A percentile compares a stretch with the other conserved stretches of the same genome.
phyloP scores from a whole-genome alignment of 164 flowering plant genomes.

The Kalanchoe fedtschenkoi region DNA sequence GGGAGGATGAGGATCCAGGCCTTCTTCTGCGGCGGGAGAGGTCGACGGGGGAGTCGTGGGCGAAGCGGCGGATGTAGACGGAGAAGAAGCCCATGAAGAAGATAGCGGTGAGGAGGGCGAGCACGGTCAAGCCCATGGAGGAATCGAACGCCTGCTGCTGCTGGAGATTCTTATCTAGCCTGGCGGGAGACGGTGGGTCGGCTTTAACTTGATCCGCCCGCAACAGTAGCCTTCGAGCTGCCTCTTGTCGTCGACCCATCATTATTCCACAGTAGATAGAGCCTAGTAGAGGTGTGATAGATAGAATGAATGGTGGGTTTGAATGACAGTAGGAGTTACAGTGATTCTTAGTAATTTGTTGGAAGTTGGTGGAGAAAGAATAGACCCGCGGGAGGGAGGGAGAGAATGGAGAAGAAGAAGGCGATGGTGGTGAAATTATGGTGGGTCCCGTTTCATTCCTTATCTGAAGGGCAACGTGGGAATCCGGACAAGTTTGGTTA shows the following conservation, averaged over 20 bases:
- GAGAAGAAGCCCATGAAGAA: conserved; percentile 74
- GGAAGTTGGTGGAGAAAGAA: not conserved
- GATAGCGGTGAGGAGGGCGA: conserved; percentile 47
- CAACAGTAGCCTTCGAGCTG: not conserved
- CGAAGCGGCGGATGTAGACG: conserved; percentile 44
- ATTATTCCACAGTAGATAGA: not conserved
- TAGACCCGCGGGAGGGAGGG: not conserved
- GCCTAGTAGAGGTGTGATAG: too few species aligned
- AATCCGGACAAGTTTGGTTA: not conserved
- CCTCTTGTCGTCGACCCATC: not conserved
- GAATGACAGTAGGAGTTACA: too few species aligned
- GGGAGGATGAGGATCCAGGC: not conserved
- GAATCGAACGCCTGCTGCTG: conserved; percentile 22
- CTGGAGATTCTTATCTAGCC: not conserved
- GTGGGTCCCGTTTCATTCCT: not conserved
- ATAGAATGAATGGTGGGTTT: too few species aligned
- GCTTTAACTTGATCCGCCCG: not conserved
- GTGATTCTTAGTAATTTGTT: too few species aligned
- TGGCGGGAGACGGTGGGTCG: not conserved
- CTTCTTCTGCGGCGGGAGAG: conserved; percentile 14
- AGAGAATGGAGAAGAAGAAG: not conserved
- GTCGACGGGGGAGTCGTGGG: conserved; percentile 15
- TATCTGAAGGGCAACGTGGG: not conserved
- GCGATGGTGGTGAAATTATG: not conserved
- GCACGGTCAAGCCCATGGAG: conserved; percentile 43